These are phyloP conservation scores for Solanum bulbocastanum DNA, from an alignment of 257 asterid species.

Conservation along the genomic window DNA sequence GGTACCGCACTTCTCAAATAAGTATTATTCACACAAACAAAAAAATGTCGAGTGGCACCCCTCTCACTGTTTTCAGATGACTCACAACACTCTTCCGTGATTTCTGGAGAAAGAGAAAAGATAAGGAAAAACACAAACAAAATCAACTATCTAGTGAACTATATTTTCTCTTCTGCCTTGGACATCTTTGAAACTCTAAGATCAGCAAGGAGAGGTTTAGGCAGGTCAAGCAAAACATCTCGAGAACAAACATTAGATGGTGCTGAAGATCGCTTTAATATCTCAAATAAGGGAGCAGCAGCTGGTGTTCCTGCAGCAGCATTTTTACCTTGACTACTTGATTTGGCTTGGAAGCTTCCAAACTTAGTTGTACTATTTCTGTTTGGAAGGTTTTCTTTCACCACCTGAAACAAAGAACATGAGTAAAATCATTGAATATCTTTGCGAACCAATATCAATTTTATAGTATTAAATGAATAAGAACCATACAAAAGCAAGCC, in stretches of 20 bases:
- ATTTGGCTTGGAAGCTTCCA: slow-evolving; percentile 13
- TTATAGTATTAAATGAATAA: not conserved
- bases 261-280: slow-evolving; percentile 49
- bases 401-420: slow-evolving; percentile 10
- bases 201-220: slow-evolving; percentile 38
- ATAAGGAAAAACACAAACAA: not conserved
- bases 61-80: not conserved
- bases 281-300: slow-evolving; percentile 45
- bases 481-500: not conserved
- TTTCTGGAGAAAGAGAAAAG: not conserved
- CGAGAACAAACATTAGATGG: slow-evolving; percentile 17
- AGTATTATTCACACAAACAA: not conserved
- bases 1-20: not conserved
- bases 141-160: not conserved
- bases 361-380: slow-evolving; percentile 6
- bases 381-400: slow-evolving; percentile 7
- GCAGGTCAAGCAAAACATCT: slow-evolving; percentile 33
- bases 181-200: slow-evolving; percentile 52
- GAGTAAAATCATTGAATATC: not conserved
- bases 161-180: slow-evolving; percentile 35
- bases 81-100: not conserved
- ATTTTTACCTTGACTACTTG: slow-evolving; percentile 7
- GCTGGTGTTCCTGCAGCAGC: slow-evolving; percentile 1
- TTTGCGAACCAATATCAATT: not conserved
- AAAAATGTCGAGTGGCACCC: not conserved